Conservation (phyloP, 495 filamentous ascomycete species). For the Penicillium goetzii region DNA sequence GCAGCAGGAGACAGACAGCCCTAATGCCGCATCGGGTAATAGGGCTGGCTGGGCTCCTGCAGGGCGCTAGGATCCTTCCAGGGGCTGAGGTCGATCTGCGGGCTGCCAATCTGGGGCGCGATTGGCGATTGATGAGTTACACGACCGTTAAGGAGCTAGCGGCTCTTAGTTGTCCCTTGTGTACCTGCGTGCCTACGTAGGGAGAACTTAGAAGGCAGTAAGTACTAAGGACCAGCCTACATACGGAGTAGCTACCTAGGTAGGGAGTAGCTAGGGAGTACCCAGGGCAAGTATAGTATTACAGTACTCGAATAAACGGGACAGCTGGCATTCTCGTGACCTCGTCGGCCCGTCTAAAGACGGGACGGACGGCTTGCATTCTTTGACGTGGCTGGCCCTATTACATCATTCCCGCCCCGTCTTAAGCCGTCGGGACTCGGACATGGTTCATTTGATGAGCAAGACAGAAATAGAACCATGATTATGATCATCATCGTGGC, state of each 20-base stretch:
- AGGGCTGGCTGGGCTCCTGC: constrained; percentile 23
- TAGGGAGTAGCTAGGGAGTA: neutral
- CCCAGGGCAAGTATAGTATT: neutral
- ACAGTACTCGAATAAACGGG: neutral
- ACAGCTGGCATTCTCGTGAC: constrained; percentile 4
- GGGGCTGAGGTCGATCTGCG: constrained; percentile 14
- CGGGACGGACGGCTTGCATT: constrained; percentile 4
- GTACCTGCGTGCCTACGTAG: neutral
- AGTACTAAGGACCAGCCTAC: neutral
- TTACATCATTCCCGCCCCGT: constrained; percentile 16
- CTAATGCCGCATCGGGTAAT: constrained; percentile 34
- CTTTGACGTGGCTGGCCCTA: constrained; percentile 13
- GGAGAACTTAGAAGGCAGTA: too few species aligned
- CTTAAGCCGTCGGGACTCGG: neutral
- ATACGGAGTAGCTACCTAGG: neutral
- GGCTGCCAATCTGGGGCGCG: too few species aligned
- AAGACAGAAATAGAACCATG: neutral
- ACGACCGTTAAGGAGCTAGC: neutral
- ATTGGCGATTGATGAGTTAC: neutral
- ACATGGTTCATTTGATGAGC: constrained; percentile 2
- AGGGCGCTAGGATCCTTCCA: constrained; percentile 3
- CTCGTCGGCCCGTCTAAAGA: neutral
- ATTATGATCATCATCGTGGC: neutral
- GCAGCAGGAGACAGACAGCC: constrained; percentile 19
- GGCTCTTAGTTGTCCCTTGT: neutral